Conservation (phyloP, 2,329 filamentous ascomycete genomes). For the Anthostomella pinea region DNA sequence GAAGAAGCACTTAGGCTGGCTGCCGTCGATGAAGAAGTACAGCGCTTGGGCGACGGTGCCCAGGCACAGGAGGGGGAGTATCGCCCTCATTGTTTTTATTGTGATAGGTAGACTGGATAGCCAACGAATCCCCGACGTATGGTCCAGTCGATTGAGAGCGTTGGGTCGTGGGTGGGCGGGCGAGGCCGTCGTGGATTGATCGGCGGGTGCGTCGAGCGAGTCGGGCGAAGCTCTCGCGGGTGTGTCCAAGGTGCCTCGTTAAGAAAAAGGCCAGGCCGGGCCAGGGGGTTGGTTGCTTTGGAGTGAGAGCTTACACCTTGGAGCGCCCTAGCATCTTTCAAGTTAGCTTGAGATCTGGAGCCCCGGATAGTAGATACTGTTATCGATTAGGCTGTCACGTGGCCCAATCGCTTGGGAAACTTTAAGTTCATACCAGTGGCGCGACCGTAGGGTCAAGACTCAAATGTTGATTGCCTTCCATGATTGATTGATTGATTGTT, state of each 20-base stretch:
- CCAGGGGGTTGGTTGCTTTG: slow-evolving; percentile 4
- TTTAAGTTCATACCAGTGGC: no score
- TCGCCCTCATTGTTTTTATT: slow-evolving; percentile 48
- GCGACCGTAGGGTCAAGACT: no score
- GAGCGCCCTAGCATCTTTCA: no score
- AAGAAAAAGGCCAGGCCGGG: slow-evolving; percentile 32
- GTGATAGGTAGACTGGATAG: slow-evolving; percentile 14
- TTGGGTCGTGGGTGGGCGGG: slow-evolving; percentile 1
- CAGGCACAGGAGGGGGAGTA: slow-evolving; percentile 66
- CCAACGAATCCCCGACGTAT: slow-evolving; percentile 4
- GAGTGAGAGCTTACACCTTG: no score
- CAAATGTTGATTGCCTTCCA: no score
- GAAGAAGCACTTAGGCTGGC: slow-evolving; percentile 89
- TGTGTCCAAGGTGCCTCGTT: slow-evolving; percentile 52
- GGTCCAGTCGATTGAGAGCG: neutral
- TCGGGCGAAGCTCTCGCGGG: slow-evolving; percentile 15
- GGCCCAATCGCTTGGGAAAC: no score
- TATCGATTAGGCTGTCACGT: no score
- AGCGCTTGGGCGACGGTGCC: slow-evolving; percentile 70
- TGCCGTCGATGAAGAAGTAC: slow-evolving; percentile 93
- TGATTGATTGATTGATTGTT: no score
- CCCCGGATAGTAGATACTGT: no score
- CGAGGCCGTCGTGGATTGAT: slow-evolving; percentile 2
- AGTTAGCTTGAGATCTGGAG: no score
- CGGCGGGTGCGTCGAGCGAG: neutral